A percentile compares a stretch with the other conserved stretches of the same genome.
Conservation (phyloP, 2,329 filamentous ascomycete species). For the Ceratocystis papillata region DNA sequence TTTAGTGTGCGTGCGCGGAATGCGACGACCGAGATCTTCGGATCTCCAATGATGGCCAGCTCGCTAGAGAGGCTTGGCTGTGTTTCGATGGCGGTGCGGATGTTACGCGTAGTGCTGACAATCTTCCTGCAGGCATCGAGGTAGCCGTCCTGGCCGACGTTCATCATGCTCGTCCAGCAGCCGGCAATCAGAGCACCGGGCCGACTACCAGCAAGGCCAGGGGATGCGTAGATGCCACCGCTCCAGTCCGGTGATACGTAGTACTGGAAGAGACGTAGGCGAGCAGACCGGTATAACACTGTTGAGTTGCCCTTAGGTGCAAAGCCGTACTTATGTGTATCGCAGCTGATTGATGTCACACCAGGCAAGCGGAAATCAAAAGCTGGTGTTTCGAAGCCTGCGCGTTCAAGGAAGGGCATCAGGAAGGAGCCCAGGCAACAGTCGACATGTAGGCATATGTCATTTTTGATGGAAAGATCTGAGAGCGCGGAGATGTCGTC, state of each 20-base stretch:
- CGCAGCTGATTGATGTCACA: slow-evolving; percentile 89
- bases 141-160: slow-evolving; percentile 77
- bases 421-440: slow-evolving; percentile 96
- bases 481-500: slow-evolving; percentile 85
- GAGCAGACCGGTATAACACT: slow-evolving; percentile 72
- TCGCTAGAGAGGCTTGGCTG: slow-evolving; percentile 59
- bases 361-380: slow-evolving; percentile 94
- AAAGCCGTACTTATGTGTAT: slow-evolving; percentile 98
- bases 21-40: slow-evolving; percentile 80
- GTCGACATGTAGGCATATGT: slow-evolving; percentile 85
- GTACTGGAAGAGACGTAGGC: slow-evolving; percentile 82
- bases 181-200: slow-evolving; percentile 90
- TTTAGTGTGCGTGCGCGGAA: slow-evolving; percentile 77
- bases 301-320: slow-evolving; percentile 96
- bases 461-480: slow-evolving; percentile 65
- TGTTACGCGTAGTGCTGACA: slow-evolving; percentile 73
- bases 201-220: slow-evolving; percentile 79
- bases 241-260: slow-evolving; percentile 93
- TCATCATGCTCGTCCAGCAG: slow-evolving; percentile 90
- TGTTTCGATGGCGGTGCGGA: slow-evolving; percentile 61
- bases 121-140: slow-evolving; percentile 78
- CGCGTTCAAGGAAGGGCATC: slow-evolving; percentile 78
- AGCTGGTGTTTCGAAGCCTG: slow-evolving; percentile 77
- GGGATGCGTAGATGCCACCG: slow-evolving; percentile 90
- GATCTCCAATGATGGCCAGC: slow-evolving; percentile 70